A percentile compares a stretch with the other conserved stretches of the same genome.
Evolutionary conservation across 1,284 basidiomycete species (phyloP).

Genomic region (Hymenochaete sp.): DNA sequence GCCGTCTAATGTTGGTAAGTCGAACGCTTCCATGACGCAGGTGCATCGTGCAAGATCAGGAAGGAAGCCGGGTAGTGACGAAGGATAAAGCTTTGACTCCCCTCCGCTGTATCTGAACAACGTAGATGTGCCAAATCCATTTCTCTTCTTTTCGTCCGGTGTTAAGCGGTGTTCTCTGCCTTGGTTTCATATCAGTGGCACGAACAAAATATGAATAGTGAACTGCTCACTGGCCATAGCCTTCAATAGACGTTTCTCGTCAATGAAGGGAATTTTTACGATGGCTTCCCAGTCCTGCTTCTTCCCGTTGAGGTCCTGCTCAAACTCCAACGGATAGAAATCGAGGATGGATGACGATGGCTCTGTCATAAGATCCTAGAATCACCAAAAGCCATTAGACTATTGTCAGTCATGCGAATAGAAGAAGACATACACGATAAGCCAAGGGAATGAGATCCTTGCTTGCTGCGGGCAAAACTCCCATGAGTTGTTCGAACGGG

Average conservation of each 20-base stretch:
- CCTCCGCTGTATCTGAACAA: conserved; percentile 68
- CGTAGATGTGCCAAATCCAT: conserved; percentile 72
- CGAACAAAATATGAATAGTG: conserved; percentile 2
- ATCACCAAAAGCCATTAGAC: background rate
- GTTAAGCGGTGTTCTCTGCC: conserved; percentile 74
- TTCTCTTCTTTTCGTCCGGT: conserved; percentile 70
- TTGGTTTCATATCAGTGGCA: conserved; percentile 23
- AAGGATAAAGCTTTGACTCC: conserved; percentile 68
- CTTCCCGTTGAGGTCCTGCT: conserved; percentile 94
- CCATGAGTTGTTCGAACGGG: conserved; percentile 98
- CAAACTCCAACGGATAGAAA: conserved; percentile 91
- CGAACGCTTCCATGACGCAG: conserved; percentile 73
- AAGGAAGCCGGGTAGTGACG: conserved; percentile 92
- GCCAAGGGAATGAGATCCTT: conserved; percentile 81
- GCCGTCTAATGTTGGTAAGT: conserved; percentile 83
- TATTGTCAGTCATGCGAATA: conserved; percentile 11
- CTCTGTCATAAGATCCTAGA: conserved; percentile 83
- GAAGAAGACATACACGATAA: conserved; percentile 53
- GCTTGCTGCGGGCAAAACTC: conserved; percentile 88
- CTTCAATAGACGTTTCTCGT: conserved; percentile 69
- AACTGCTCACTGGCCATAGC: conserved; percentile 78
- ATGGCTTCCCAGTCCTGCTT: conserved; percentile 98
- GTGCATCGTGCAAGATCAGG: conserved; percentile 80
- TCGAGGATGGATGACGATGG: conserved; percentile 84
- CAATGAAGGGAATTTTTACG: conserved; percentile 98